A percentile compares a stretch with the other conserved stretches of the same genome.
Evolutionary conservation across 192 early-diverging fungal genomes (phyloP).

Genomic region (Coemansia sp.): DNA sequence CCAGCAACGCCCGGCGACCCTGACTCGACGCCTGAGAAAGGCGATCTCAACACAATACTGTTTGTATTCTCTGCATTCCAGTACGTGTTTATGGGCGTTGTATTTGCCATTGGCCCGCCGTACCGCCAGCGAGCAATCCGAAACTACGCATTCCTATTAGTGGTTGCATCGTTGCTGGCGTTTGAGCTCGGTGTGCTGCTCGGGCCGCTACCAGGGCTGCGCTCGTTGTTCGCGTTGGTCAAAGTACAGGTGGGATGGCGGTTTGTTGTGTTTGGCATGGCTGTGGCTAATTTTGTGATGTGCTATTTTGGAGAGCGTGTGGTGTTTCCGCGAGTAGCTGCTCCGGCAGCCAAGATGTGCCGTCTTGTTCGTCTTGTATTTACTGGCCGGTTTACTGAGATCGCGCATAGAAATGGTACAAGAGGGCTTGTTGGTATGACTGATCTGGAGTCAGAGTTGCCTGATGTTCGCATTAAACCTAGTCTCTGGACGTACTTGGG

Average conservation of each 20-base stretch:
- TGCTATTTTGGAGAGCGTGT: conserved; percentile 39
- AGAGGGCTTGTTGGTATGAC: not conserved
- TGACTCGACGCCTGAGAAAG: conserved; percentile 63
- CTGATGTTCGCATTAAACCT: not conserved
- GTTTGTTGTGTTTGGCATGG: conserved; percentile 39
- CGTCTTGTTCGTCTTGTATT: not conserved
- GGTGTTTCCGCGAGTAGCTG: conserved; percentile 39
- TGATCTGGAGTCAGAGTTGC: not conserved
- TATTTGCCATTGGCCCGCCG: conserved; percentile 92
- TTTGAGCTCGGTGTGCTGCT: conserved; percentile 47
- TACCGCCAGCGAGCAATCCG: conserved; percentile 81
- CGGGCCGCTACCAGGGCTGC: conserved; percentile 31
- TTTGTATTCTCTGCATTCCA: conserved; percentile 89
- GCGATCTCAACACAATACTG: conserved; percentile 76
- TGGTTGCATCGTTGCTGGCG: conserved; percentile 16
- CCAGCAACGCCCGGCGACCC: conserved; percentile 51
- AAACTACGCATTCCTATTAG: conserved; percentile 57
- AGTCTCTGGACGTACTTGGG: conserved; percentile 34
- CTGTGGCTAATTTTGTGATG: conserved; percentile 34
- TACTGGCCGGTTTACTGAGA: not conserved
- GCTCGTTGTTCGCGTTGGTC: conserved; percentile 30
- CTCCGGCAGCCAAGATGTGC: conserved; percentile 22
- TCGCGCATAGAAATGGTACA: not conserved
- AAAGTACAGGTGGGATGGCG: conserved; percentile 31
- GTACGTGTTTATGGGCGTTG: conserved; percentile 86